Evolutionary conservation across 805 yeast species (phyloP).

Genomic region (Metschnikowia dekortorum): DNA sequence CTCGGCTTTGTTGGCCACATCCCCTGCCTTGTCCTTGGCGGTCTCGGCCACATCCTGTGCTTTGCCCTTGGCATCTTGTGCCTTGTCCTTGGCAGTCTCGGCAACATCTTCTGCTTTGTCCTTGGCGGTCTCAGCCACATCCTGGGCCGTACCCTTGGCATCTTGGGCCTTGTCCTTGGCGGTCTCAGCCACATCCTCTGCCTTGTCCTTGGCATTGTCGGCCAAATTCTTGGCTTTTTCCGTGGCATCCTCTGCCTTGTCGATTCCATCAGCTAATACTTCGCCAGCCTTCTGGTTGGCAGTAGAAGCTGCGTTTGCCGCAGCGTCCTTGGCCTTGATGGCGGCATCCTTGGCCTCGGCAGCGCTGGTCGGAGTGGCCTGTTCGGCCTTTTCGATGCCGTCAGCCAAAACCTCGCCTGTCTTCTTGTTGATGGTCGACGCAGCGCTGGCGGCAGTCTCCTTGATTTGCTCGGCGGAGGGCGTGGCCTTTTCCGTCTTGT

Average conservation of each 20-base stretch:
- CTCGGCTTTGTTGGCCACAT: conserved; percentile 7
- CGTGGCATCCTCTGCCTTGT: conserved; percentile 18
- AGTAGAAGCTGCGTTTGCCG: conserved; percentile 1
- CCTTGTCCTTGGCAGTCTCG: neutral
- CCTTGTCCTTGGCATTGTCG: conserved; percentile 9
- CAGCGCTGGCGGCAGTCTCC: conserved; percentile 21
- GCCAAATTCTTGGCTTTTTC: conserved; percentile 12
- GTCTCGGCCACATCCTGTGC: neutral
- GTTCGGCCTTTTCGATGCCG: conserved; percentile 26
- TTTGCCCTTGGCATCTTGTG: conserved; percentile 12
- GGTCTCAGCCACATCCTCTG: conserved; percentile 14
- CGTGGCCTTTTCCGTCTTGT: conserved; percentile 27
- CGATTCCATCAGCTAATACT: conserved; percentile 30
- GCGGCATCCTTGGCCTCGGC: conserved; percentile 9
- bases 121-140: conserved; percentile 18
- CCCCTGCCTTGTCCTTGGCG: conserved; percentile 10
- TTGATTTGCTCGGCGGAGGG: conserved; percentile 18
- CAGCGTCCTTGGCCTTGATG: conserved; percentile 1
- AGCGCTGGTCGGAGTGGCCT: conserved; percentile 8
- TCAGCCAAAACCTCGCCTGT: conserved; percentile 31
- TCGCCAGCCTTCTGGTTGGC: conserved; percentile 25
- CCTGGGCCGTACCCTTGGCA: conserved; percentile 8
- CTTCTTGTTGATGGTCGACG: conserved; percentile 22
- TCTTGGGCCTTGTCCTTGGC: conserved; percentile 18
- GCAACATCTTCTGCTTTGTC: conserved; percentile 1